Percentiles rank a stretch among this genome's conserved stretches.
phyloP scores from a whole-genome alignment of 352 stramenopile genomes.

The Pythium dissimile region DNA sequence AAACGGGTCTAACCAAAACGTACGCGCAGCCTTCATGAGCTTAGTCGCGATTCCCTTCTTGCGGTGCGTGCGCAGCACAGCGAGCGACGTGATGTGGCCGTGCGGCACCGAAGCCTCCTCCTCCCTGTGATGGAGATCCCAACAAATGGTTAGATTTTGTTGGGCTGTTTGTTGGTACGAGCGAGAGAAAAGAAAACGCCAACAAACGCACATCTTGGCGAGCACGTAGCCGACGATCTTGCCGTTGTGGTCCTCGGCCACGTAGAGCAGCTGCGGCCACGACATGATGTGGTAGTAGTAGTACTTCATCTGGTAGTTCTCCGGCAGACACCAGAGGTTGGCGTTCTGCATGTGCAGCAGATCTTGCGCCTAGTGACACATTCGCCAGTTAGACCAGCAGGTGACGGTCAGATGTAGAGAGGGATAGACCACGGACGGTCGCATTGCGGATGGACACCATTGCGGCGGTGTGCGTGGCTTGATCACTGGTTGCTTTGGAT shows the following conservation, averaged over 20 bases:
- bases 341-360: constrained; percentile 98
- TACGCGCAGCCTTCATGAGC: constrained; percentile 95
- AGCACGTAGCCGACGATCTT: constrained; percentile 99
- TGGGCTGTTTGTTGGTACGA: no score
- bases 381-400: not conserved
- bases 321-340: constrained; percentile 99
- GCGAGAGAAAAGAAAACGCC: no score
- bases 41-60: constrained; percentile 97
- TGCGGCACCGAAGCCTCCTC: constrained; percentile 28
- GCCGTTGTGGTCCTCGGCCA: constrained; percentile 96
- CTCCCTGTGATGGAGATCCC: constrained; percentile 13
- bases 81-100: constrained; percentile 99
- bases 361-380: constrained; percentile 79
- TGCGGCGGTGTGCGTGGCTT: no score
- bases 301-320: constrained; percentile 99
- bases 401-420: not conserved
- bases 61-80: constrained; percentile 95
- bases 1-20: constrained; percentile 26
- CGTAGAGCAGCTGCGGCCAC: constrained; percentile 99
- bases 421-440: constrained; percentile 48
- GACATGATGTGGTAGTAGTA: constrained; percentile 99
- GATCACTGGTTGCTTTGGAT: not conserved
- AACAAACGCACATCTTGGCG: constrained; percentile 99
- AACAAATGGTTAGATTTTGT: no score
- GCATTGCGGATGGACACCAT: constrained; percentile 97